phyloP scores from a whole-genome alignment of 176 grass and related monocot genomes.

The Triticum urartu region DNA sequence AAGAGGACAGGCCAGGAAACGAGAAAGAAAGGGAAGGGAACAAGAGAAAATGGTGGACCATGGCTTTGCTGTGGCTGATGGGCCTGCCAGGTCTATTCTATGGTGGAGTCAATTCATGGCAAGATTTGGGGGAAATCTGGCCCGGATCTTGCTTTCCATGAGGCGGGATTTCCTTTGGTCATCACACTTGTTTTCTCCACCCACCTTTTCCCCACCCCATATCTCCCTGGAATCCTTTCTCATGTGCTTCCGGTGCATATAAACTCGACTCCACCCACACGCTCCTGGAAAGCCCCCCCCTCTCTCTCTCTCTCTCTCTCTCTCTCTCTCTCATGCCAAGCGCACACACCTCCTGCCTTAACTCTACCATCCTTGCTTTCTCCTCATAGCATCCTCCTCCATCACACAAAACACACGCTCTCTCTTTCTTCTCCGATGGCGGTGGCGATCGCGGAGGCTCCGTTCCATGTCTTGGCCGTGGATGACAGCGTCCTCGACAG shows the following conservation, averaged over 20 bases:
- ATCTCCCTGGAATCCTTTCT: constrained; percentile 50
- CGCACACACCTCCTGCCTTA: constrained; percentile 12
- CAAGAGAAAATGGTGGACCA: constrained; percentile 49
- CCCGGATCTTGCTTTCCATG: constrained; percentile 73
- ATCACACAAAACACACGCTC: background rate
- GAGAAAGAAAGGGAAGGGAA: background rate
- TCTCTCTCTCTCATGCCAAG: constrained; percentile 12
- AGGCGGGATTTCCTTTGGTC: constrained; percentile 55
- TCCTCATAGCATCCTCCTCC: background rate
- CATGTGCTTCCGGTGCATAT: constrained; percentile 29
- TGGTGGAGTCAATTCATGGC: constrained; percentile 49
- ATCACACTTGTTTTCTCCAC: constrained; percentile 15
- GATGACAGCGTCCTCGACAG: constrained; percentile 84
- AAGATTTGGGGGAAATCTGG: constrained; percentile 83
- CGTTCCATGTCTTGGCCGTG: constrained; percentile 82
- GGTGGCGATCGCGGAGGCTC: constrained; percentile 37
- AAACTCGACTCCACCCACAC: constrained; percentile 39
- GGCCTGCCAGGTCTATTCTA: constrained; percentile 23
- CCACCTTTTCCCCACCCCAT: constrained; percentile 24
- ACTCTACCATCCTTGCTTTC: constrained; percentile 18
- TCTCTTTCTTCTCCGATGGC: constrained; percentile 40
- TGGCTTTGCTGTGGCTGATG: background rate
- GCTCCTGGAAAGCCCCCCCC: constrained; percentile 24
- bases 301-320: too few species aligned
- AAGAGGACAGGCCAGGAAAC: constrained; percentile 5